Evolutionary conservation across 106 monocot species (phyloP).

Genomic region (Dendrobium chrysotoxum): DNA sequence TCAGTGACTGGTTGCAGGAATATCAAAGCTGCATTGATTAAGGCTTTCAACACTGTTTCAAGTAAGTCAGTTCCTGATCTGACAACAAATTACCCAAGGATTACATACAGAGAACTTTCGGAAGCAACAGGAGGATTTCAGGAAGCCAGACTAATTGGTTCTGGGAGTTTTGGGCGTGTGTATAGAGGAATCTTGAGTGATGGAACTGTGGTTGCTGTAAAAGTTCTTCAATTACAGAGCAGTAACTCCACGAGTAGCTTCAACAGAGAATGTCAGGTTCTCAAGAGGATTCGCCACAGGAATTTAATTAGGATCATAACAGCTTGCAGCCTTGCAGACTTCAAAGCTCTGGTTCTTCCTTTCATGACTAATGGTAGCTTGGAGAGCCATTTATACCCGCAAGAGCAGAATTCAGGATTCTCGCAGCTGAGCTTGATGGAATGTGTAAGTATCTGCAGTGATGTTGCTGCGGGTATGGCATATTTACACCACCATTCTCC

Average conservation of each 20-base stretch:
- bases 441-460: constrained; percentile 47
- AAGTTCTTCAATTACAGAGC: constrained; percentile 37
- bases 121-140: constrained; percentile 71
- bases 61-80: constrained; percentile 4
- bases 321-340: constrained; percentile 69
- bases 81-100: constrained; percentile 43
- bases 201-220: constrained; percentile 57
- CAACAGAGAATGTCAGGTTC: constrained; percentile 72
- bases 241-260: constrained; percentile 39
- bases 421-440: constrained; percentile 25
- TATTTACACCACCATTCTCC: constrained; percentile 86
- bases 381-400: constrained; percentile 39
- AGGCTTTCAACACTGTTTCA: background rate
- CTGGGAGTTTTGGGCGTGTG: constrained; percentile 70
- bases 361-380: constrained; percentile 85
- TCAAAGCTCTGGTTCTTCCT: constrained; percentile 79
- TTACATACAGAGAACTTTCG: constrained; percentile 54
- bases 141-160: constrained; percentile 45
- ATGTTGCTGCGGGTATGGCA: constrained; percentile 77
- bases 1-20: constrained; percentile 13
- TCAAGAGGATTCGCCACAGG: constrained; percentile 68
- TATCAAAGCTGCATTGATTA: background rate
- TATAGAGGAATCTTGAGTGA: constrained; percentile 53
- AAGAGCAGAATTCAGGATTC: background rate
- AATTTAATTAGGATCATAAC: constrained; percentile 86